A percentile compares a stretch with the other conserved stretches of the same genome.
Evolutionary conservation across 2,329 filamentous ascomycete genomes (phyloP).

Genomic region (Aureobasidium sp.): DNA sequence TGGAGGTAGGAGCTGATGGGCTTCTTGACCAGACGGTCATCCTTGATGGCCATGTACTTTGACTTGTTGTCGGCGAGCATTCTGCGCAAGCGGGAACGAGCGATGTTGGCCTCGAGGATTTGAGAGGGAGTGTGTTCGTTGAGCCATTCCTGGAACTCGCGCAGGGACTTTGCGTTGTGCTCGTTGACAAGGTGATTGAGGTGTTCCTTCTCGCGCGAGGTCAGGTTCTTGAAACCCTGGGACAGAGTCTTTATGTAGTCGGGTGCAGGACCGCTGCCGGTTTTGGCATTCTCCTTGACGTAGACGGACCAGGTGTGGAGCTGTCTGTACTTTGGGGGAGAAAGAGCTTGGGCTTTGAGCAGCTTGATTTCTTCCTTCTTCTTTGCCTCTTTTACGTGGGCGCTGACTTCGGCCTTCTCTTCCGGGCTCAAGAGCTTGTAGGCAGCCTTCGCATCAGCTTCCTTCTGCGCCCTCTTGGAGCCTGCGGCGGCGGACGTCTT

Average conservation of each 20-base stretch:
- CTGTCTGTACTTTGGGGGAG: background rate
- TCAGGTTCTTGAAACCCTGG: conserved; percentile 34
- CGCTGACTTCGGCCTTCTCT: conserved; percentile 18
- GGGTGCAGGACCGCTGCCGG: background rate
- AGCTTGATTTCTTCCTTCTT: conserved; percentile 24
- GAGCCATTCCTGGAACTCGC: conserved; percentile 46
- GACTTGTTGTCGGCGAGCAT: conserved; percentile 11
- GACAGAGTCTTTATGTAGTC: conserved; percentile 17
- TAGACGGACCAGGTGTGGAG: conserved; percentile 23
- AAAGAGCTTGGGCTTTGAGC: conserved; percentile 31
- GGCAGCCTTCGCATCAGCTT: conserved; percentile 3
- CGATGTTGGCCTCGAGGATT: conserved; percentile 51
- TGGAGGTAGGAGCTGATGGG: conserved; percentile 30
- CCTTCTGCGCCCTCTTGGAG: background rate
- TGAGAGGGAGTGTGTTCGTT: conserved; percentile 45
- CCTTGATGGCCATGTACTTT: conserved; percentile 23
- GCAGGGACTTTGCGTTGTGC: conserved; percentile 35
- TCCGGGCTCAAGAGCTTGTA: conserved; percentile 1
- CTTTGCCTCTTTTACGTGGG: conserved; percentile 24
- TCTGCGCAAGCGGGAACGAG: conserved; percentile 35
- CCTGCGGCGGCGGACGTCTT: background rate
- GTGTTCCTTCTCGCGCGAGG: conserved; percentile 39
- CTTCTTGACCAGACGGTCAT: conserved; percentile 45
- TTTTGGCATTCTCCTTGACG: conserved; percentile 20
- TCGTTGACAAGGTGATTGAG: conserved; percentile 44